A percentile compares a stretch with the other conserved stretches of the same genome.
Evolutionary conservation across 768 basidiomycete genomes (phyloP).

Genomic region (Austroboletus festivus): DNA sequence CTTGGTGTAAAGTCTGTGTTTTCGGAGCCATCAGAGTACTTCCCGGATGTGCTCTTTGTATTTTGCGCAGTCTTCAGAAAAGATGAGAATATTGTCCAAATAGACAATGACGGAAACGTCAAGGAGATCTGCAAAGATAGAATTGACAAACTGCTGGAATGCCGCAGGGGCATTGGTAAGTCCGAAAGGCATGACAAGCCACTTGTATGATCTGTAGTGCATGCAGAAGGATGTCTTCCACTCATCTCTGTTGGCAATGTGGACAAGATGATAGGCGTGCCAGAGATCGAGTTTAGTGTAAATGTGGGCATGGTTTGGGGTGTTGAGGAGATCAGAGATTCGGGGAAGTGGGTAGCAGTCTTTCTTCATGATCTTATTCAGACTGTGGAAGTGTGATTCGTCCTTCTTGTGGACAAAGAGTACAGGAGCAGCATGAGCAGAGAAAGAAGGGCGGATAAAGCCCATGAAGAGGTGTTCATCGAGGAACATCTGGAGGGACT

Average conservation of each 20-base stretch:
- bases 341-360: background rate
- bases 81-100: slow-evolving; percentile 31
- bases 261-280: background rate
- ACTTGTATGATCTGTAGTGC: background rate
- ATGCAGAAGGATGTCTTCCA: background rate
- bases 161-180: background rate
- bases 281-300: background rate
- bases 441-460: background rate
- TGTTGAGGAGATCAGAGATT: background rate
- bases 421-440: background rate
- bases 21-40: background rate
- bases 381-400: background rate
- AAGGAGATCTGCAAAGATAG: background rate
- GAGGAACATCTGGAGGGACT: background rate
- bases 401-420: background rate
- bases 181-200: background rate
- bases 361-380: background rate
- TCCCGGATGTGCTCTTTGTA: background rate
- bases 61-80: slow-evolving; percentile 19
- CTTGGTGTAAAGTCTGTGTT: background rate
- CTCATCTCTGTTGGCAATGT: background rate
- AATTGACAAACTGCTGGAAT: background rate
- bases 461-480: background rate
- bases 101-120: background rate
- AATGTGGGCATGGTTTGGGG: background rate